Evolutionary conservation across 1,284 basidiomycete genomes (phyloP).

Genomic region (Ustilago nuda): DNA sequence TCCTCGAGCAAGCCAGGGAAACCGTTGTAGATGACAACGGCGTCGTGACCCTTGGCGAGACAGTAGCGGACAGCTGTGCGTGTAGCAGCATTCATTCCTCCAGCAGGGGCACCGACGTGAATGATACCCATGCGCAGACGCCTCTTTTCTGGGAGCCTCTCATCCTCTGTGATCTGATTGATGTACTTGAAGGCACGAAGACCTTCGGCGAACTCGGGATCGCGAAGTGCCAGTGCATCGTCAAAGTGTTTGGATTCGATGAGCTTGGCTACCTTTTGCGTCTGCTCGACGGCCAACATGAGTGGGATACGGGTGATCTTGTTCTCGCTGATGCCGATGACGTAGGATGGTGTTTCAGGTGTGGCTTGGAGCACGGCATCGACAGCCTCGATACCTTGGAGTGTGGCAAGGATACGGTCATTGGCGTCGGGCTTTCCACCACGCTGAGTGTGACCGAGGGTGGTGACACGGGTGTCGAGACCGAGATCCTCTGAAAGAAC

Average conservation of each 20-base stretch:
- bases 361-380: slow-evolving; percentile 88
- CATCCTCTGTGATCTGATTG: slow-evolving; percentile 72
- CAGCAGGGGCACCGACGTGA: slow-evolving; percentile 95
- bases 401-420: slow-evolving; percentile 91
- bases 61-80: slow-evolving; percentile 94
- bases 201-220: slow-evolving; percentile 90
- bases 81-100: slow-evolving; percentile 98
- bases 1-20: slow-evolving; percentile 94
- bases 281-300: slow-evolving; percentile 89
- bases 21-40: slow-evolving; percentile 92
- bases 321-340: slow-evolving; percentile 96
- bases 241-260: slow-evolving; percentile 87
- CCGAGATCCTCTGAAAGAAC: slow-evolving; percentile 86
- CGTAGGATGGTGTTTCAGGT: slow-evolving; percentile 91
- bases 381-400: slow-evolving; percentile 94
- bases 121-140: slow-evolving; percentile 86
- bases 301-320: slow-evolving; percentile 92
- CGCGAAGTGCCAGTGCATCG: slow-evolving; percentile 86
- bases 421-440: slow-evolving; percentile 92
- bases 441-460: slow-evolving; percentile 94
- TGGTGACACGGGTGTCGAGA: slow-evolving; percentile 96
- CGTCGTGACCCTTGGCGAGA: slow-evolving; percentile 88
- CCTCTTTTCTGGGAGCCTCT: slow-evolving; percentile 74
- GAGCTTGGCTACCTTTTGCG: slow-evolving; percentile 83
- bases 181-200: slow-evolving; percentile 80